phyloP scores from a whole-genome alignment of 2,329 filamentous ascomycete species.

The Fusarium pseudograminearum region DNA sequence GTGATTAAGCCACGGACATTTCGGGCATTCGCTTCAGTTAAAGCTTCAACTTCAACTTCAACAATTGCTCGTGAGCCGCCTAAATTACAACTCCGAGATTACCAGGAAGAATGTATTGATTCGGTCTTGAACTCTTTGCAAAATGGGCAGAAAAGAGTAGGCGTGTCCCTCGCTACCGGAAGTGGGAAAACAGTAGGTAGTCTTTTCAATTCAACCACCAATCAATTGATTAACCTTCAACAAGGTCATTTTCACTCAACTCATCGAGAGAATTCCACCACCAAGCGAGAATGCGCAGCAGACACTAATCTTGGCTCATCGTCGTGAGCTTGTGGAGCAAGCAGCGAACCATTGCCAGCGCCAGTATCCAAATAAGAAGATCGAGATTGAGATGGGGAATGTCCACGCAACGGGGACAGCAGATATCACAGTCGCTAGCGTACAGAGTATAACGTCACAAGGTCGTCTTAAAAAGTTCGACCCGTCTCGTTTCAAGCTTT shows the following conservation, averaged over 20 bases:
- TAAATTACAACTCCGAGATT: constrained; percentile 76
- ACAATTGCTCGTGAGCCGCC: constrained; percentile 30
- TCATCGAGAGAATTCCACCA: constrained; percentile 81
- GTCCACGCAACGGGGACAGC: constrained; percentile 80
- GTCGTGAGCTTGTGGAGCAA: constrained; percentile 93
- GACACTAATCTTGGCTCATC: constrained; percentile 91
- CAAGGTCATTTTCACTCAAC: constrained; percentile 93
- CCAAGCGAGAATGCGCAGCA: constrained; percentile 67
- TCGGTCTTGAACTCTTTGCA: constrained; percentile 78
- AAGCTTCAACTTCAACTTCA: constrained; percentile 39
- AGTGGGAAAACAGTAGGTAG: constrained; percentile 83
- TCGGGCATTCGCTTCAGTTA: constrained; percentile 42
- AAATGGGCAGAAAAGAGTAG: constrained; percentile 80
- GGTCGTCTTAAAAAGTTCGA: constrained; percentile 86
- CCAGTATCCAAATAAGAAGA: constrained; percentile 81
- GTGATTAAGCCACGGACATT: constrained; percentile 21
- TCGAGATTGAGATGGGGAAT: constrained; percentile 93
- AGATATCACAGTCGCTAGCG: constrained; percentile 93
- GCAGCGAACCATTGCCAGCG: constrained; percentile 85
- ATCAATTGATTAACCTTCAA: constrained; percentile 13
- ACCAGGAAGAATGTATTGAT: constrained; percentile 92
- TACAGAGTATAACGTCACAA: constrained; percentile 84
- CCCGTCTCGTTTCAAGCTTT: constrained; percentile 82
- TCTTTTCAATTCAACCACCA: neutral
- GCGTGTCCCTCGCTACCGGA: constrained; percentile 88